Base-by-base conservation (phyloP, 805 yeast species). In the Nakazawaea sp. region DNA sequence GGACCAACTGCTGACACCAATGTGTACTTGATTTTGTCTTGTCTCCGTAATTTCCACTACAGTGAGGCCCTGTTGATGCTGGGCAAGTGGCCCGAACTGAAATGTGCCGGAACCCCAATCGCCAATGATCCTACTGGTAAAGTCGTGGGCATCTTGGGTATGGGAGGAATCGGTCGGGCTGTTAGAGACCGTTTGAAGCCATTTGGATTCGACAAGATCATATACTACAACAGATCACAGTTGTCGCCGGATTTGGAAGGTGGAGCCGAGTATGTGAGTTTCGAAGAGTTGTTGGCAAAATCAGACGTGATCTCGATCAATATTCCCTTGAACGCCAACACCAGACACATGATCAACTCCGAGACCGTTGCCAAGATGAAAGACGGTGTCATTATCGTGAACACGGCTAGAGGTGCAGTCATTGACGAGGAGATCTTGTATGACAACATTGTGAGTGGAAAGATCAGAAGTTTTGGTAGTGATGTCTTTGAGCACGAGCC, bases 141-240 rank as follows among this genome's bases (percentile, higher is more conserved):
- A 52, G 68, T 68, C 15, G 79, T 87, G 17, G 96, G 96, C 33
- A 78, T 87, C 38, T 64, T 82, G 36, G 96, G 96, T 12, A 70
- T 87, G 74, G 96, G 96, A 24, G 95, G 95, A 25, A 86, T 87
- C 59, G 96, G 96, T 32, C 74, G 88, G 41, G 83, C 85, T 21
- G 77, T 87, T 36, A 69, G 86, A 37, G 75, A 77, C 45, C 71
- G 90, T 48, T 66, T 84, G 44, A 59, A 61, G 45, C 89, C 90
- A 7, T 86, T 87, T 58, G 95, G 92, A 3, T 84, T 86, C 58
- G 61, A 58, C 24, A 77, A 74, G 49, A 73, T 82, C 45, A 57
- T 81, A 27, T 87, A 87, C 59, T 71, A 86, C 59, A 87, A 85
- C 63, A 72, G 95, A 48, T 59, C 58, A 34, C 62, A 66, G 52